Conservation (phyloP, 2,329 filamentous ascomycete genomes). For the Aspergillus terreus region DNA sequence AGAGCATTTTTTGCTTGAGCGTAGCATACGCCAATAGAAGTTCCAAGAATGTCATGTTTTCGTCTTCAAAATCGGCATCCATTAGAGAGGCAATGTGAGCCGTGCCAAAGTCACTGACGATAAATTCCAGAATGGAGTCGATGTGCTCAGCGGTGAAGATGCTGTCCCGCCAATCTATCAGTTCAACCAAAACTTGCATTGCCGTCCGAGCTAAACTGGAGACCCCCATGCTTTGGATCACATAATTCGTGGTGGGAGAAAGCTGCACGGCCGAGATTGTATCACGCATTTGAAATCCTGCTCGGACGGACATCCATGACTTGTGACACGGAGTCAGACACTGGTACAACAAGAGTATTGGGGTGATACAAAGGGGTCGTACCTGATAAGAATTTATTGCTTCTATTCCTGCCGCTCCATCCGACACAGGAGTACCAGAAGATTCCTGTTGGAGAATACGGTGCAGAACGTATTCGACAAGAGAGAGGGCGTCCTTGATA, state of each 20-base stretch:
- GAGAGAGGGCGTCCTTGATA: conserved; percentile 32
- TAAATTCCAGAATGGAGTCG: conserved; percentile 28
- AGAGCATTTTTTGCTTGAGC: conserved; percentile 26
- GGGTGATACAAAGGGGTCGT: conserved; percentile 8
- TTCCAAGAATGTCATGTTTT: conserved; percentile 38
- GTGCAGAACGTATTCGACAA: conserved; percentile 34
- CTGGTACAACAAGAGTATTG: background rate
- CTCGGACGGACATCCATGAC: conserved; percentile 35
- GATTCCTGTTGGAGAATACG: conserved; percentile 26
- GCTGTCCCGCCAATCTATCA: conserved; percentile 26
- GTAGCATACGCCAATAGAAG: conserved; percentile 37
- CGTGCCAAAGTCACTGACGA: conserved; percentile 32
- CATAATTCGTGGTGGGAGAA: conserved; percentile 17
- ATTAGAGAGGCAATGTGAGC: conserved; percentile 29
- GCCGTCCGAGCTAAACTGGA: conserved; percentile 26
- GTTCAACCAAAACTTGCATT: conserved; percentile 33
- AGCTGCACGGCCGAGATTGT: conserved; percentile 17
- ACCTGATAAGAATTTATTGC: conserved; percentile 37
- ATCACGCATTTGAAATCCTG: conserved; percentile 20
- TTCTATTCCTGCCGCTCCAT: conserved; percentile 25
- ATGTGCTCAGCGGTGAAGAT: conserved; percentile 25
- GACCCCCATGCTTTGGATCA: conserved; percentile 25
- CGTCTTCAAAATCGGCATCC: conserved; percentile 34
- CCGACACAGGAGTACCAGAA: conserved; percentile 15
- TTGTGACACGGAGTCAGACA: conserved; percentile 12